Evolutionary conservation across 2,329 filamentous ascomycete species (phyloP).

Genomic region (Sporothrix curviconia): DNA sequence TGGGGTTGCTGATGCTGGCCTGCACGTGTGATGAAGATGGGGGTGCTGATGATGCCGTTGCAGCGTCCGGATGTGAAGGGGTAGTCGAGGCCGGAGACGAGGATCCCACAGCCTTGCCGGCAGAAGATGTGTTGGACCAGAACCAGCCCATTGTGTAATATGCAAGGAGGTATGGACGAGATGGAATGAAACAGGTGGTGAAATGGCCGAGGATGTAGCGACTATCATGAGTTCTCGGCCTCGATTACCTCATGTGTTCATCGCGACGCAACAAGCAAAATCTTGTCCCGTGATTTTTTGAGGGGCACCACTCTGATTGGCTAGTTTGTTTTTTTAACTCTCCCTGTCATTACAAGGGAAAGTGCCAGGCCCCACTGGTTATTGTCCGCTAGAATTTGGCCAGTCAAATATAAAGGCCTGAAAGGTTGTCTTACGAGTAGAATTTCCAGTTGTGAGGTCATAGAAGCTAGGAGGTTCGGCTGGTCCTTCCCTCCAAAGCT

Average conservation of each 20-base stretch:
- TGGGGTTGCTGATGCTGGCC: background rate
- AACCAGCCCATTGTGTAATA: slow-evolving; percentile 52
- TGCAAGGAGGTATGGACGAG: background rate
- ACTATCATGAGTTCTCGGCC: too few species aligned
- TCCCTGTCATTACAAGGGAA: too few species aligned
- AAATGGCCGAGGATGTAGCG: too few species aligned
- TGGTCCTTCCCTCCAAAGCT: slow-evolving; percentile 1
- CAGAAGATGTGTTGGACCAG: slow-evolving; percentile 39
- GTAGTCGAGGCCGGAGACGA: slow-evolving; percentile 16
- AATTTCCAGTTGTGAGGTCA: slow-evolving; percentile 9
- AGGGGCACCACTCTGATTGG: slow-evolving; percentile 12
- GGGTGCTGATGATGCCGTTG: slow-evolving; percentile 9
- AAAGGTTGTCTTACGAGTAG: background rate
- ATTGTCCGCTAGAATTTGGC: too few species aligned
- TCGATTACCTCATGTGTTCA: background rate
- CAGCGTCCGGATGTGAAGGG: slow-evolving; percentile 8
- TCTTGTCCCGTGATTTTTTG: background rate
- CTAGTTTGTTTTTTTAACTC: background rate
- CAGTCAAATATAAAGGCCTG: background rate
- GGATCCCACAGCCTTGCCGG: slow-evolving; percentile 12
- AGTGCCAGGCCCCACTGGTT: background rate
- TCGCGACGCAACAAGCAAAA: background rate
- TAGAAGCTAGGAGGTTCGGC: background rate
- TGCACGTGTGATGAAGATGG: background rate
- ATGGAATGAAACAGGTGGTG: background rate